Evolutionary conservation across 2,329 filamentous ascomycete genomes (phyloP).

Genomic region (Diplocarpon mali): DNA sequence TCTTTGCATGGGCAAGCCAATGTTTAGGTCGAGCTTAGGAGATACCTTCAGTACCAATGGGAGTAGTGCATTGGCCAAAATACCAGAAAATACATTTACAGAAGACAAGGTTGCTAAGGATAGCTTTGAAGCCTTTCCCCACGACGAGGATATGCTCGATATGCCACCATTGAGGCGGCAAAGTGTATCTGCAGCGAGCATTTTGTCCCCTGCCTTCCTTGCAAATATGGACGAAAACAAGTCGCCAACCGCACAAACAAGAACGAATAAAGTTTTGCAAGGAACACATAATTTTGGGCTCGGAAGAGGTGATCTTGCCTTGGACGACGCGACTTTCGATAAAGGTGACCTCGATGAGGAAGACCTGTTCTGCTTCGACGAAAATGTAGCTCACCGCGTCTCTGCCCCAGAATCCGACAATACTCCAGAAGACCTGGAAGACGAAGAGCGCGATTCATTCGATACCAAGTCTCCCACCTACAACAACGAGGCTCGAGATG

Average conservation of each 20-base stretch:
- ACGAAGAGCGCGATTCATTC: constrained; percentile 9
- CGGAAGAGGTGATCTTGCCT: neutral
- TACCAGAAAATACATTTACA: neutral
- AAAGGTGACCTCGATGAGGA: constrained; percentile 21
- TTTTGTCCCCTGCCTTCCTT: constrained; percentile 8
- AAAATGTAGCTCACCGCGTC: constrained; percentile 2
- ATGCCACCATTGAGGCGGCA: constrained; percentile 17
- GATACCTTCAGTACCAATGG: neutral
- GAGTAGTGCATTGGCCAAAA: neutral
- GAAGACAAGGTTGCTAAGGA: neutral
- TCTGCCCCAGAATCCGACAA: neutral
- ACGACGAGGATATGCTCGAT: constrained; percentile 21
- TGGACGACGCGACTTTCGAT: constrained; percentile 10
- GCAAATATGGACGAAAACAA: constrained; percentile 3
- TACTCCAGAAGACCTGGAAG: constrained; percentile 5
- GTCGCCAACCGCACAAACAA: constrained; percentile 7
- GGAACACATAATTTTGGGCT: constrained; percentile 2
- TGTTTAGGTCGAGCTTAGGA: constrained; percentile 6
- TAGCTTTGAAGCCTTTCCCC: constrained; percentile 8
- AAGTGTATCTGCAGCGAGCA: constrained; percentile 8
- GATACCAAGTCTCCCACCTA: constrained; percentile 2
- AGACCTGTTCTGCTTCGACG: constrained; percentile 23
- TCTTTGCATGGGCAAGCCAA: constrained; percentile 5
- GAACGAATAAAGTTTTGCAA: constrained; percentile 2
- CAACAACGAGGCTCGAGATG: constrained; percentile 1